phyloP scores from a whole-genome alignment of 441 rosid genomes.

The Daphne laureola region DNA sequence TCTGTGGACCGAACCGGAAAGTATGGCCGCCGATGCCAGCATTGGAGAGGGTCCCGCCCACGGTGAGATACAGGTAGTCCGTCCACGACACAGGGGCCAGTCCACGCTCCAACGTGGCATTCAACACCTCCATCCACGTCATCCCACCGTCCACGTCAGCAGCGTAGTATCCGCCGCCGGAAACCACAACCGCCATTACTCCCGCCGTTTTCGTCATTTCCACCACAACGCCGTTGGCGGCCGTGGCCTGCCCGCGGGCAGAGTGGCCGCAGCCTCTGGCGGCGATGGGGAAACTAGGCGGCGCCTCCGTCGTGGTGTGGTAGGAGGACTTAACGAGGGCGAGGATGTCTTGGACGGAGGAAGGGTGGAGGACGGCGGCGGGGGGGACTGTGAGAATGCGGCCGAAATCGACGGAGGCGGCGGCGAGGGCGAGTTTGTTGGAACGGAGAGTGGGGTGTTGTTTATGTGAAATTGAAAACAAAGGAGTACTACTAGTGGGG shows the following conservation, averaged over 20 bases:
- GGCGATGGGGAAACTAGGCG: constrained; percentile 50
- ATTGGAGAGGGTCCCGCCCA: constrained; percentile 92
- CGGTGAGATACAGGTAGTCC: constrained; percentile 75
- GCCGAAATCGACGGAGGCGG: constrained; percentile 48
- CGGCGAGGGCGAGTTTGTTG: constrained; percentile 34
- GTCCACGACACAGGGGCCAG: constrained; percentile 80
- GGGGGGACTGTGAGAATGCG: constrained; percentile 46
- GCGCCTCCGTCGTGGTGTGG: no score
- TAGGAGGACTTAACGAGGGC: constrained; percentile 40
- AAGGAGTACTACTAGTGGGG: constrained; percentile 16
- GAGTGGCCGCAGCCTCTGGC: constrained; percentile 88
- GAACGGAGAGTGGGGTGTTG: constrained; percentile 17
- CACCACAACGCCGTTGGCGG: constrained; percentile 55
- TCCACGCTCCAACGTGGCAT: constrained; percentile 41
- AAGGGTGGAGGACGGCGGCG: constrained; percentile 61
- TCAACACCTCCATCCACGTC: constrained; percentile 77
- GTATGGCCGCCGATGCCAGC: constrained; percentile 90
- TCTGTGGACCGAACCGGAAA: constrained; percentile 85
- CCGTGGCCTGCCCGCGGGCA: constrained; percentile 68
- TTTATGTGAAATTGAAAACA: neutral
- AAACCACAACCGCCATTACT: constrained; percentile 24
- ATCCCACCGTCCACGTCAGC: constrained; percentile 82
- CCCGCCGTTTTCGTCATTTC: constrained; percentile 48
- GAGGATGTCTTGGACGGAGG: constrained; percentile 39
- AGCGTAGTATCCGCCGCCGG: constrained; percentile 31